phyloP scores from a whole-genome alignment of 441 rosid genomes.

The Populus hybrid region DNA sequence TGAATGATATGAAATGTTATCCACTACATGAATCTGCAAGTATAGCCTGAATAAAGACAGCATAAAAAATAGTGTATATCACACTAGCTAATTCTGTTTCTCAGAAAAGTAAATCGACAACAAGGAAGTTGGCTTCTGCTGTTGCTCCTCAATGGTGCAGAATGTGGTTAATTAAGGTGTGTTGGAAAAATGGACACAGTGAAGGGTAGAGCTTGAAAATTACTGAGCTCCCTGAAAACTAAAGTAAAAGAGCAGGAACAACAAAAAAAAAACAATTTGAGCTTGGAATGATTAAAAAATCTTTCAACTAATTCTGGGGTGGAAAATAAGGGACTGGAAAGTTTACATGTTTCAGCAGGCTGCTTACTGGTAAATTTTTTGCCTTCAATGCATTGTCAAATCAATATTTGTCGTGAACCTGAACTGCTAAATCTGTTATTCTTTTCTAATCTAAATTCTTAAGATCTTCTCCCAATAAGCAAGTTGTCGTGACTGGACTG shows the following conservation, averaged over 20 bases:
- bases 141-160: neutral
- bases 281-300: neutral
- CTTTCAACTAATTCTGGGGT: neutral
- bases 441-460: too few relatives aligned
- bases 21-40: neutral
- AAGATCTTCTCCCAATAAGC: too few relatives aligned
- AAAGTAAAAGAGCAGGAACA: neutral
- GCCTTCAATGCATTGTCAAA: too few relatives aligned
- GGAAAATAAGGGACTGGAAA: neutral
- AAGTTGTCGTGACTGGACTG: too few relatives aligned
- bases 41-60: neutral
- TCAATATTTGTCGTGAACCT: too few relatives aligned
- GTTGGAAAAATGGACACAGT: neutral
- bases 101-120: neutral
- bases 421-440: too few relatives aligned
- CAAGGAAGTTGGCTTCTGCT: neutral
- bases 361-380: too few relatives aligned
- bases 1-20: neutral
- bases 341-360: too few relatives aligned
- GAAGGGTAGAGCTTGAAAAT: neutral
- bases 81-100: too few relatives aligned
- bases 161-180: neutral
- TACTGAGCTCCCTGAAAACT: neutral
- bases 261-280: too few relatives aligned
- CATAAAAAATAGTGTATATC: neutral